Evolutionary conservation across 495 filamentous ascomycete species (phyloP).

Genomic region (Lophiotrema nucula): DNA sequence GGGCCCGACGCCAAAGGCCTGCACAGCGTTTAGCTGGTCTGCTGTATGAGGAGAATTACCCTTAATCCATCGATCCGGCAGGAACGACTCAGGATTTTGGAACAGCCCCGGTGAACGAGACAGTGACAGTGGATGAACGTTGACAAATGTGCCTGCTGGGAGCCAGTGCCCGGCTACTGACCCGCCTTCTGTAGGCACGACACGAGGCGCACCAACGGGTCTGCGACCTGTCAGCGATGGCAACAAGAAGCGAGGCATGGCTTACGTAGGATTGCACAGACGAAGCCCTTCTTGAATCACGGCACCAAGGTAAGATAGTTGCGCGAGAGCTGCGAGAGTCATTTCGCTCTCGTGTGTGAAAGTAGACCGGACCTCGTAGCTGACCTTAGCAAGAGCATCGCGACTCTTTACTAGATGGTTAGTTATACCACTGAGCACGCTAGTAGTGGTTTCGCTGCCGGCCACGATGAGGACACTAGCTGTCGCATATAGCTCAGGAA

Average conservation of each 20-base stretch:
- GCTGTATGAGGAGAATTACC: neutral
- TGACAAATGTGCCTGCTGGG: conserved; percentile 31
- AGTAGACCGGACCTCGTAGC: conserved; percentile 22
- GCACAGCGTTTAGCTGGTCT: conserved; percentile 24
- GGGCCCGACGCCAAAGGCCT: conserved; percentile 35
- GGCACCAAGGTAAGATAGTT: conserved; percentile 45
- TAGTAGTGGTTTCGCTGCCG: conserved; percentile 35
- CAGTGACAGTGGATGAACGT: neutral
- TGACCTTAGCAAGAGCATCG: neutral
- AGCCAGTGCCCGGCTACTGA: conserved; percentile 41
- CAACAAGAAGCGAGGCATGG: neutral
- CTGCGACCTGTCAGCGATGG: neutral
- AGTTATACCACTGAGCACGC: conserved; percentile 25
- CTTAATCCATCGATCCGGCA: conserved; percentile 36
- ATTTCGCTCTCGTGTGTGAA: conserved; percentile 25
- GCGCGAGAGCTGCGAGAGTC: conserved; percentile 37
- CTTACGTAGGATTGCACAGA: conserved; percentile 47
- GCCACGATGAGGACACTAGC: conserved; percentile 28
- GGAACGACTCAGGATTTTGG: conserved; percentile 26
- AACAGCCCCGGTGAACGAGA: conserved; percentile 26
- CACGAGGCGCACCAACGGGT: conserved; percentile 47
- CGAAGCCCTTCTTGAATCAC: conserved; percentile 54
- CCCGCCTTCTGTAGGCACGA: conserved; percentile 45
- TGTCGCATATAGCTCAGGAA: conserved; percentile 9
- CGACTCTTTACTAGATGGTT: conserved; percentile 21